phyloP scores from a whole-genome alignment of 768 basidiomycete genomes.

The Pisolithus tinctorius region DNA sequence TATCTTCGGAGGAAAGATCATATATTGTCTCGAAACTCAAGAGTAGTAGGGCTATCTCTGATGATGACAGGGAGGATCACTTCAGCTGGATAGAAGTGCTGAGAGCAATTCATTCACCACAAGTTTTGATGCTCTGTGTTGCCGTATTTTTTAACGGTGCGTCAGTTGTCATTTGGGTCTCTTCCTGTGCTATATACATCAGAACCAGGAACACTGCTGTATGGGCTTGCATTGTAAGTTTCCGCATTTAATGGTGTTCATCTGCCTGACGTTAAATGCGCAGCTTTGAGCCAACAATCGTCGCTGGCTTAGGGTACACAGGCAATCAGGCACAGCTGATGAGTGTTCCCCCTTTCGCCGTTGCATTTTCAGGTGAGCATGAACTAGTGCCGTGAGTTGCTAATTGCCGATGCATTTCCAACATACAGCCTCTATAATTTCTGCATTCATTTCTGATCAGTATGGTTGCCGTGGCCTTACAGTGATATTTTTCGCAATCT shows the following conservation, averaged over 20 bases:
- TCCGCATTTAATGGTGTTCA: slow-evolving; percentile 13
- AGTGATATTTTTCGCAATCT: slow-evolving; percentile 16
- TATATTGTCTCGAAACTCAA: slow-evolving; percentile 31
- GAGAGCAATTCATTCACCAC: slow-evolving; percentile 24
- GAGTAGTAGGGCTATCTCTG: slow-evolving; percentile 25
- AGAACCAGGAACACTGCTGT: slow-evolving; percentile 10
- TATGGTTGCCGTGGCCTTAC: no score
- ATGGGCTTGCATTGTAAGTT: slow-evolving; percentile 19
- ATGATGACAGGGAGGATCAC: slow-evolving; percentile 36
- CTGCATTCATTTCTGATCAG: no score
- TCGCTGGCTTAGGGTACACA: no score
- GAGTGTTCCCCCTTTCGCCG: no score
- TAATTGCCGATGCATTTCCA: slow-evolving; percentile 11
- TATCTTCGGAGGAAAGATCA: slow-evolving; percentile 36
- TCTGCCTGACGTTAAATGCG: slow-evolving; percentile 26
- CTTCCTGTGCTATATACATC: not conserved
- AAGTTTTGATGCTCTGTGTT: slow-evolving; percentile 46
- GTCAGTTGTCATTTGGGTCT: slow-evolving; percentile 8
- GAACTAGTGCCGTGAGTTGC: slow-evolving; percentile 30
- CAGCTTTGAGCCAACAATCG: no score
- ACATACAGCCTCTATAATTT: slow-evolving; percentile 11
- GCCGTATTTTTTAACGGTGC: slow-evolving; percentile 48
- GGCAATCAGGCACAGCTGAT: no score
- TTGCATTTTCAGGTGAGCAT: no score
- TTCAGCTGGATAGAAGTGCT: slow-evolving; percentile 56